Conservation (phyloP, 192 early-diverging fungal species). For the Entophlyctis luteolus region DNA sequence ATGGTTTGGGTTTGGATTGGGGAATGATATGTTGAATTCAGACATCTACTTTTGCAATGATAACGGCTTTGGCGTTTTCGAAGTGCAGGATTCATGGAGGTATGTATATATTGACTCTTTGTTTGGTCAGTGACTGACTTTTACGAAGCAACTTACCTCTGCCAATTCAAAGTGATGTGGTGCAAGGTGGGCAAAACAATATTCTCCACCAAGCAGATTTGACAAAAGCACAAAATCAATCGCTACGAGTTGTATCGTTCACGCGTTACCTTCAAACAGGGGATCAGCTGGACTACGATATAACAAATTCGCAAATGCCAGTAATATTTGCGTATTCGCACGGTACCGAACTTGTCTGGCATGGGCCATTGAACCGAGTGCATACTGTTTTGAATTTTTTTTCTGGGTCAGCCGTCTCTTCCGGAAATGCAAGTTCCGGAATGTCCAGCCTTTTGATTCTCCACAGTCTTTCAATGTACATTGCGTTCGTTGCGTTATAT, state of each 20-base stretch:
- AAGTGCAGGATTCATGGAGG: conserved; percentile 33
- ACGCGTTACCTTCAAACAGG: conserved; percentile 10
- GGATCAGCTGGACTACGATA: conserved; percentile 26
- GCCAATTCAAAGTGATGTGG: conserved; percentile 12
- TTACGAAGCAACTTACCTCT: not conserved
- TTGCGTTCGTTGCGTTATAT: conserved; percentile 33
- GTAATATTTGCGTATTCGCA: conserved; percentile 34
- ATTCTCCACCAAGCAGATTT: conserved; percentile 3
- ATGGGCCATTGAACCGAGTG: conserved; percentile 24
- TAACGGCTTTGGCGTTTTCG: conserved; percentile 7
- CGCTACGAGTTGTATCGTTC: conserved; percentile 3
- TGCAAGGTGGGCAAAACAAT: conserved; percentile 21
- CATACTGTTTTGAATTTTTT: conserved; percentile 27
- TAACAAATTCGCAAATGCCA: conserved; percentile 13
- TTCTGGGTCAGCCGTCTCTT: not conserved
- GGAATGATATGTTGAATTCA: conserved; percentile 27
- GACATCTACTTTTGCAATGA: conserved; percentile 36
- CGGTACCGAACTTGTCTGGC: conserved; percentile 13
- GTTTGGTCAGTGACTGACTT: no score
- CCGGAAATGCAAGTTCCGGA: not conserved
- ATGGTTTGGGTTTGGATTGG: conserved; percentile 46
- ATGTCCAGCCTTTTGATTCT: conserved; percentile 18
- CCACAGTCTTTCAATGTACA: conserved; percentile 31
- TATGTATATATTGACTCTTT: not conserved
- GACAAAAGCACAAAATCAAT: conserved; percentile 11